phyloP scores from a whole-genome alignment of 805 yeast species.

The Jamesozyma spencerorum region DNA sequence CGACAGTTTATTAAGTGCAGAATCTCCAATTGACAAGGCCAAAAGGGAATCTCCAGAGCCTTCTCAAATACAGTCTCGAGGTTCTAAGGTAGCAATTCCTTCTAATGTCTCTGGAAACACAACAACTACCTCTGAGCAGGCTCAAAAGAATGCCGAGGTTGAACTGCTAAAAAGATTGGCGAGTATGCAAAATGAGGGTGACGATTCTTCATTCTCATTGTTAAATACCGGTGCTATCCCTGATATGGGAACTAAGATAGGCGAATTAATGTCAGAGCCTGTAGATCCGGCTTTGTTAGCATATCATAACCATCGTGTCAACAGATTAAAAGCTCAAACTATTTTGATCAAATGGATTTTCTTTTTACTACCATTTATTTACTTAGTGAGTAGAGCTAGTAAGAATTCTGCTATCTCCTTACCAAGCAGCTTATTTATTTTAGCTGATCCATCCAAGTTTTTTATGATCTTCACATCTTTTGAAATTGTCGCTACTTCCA shows the following conservation, averaged over 20 bases:
- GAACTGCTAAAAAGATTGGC: constrained; percentile 25
- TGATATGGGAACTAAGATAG: background rate
- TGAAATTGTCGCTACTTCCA: constrained; percentile 28
- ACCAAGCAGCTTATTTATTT: constrained; percentile 3
- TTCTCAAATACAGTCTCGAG: too few species aligned
- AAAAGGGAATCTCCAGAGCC: background rate
- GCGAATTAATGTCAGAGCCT: constrained; percentile 6
- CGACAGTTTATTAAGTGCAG: constrained; percentile 31
- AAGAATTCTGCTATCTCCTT: constrained; percentile 4
- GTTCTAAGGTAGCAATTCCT: too few species aligned
- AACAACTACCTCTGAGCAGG: too few species aligned
- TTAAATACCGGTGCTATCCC: constrained; percentile 11
- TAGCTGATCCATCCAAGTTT: constrained; percentile 24
- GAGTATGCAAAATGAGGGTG: constrained; percentile 13
- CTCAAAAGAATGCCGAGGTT: constrained; percentile 16
- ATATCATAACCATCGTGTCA: constrained; percentile 24
- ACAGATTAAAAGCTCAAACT: constrained; percentile 24
- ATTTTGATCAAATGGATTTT: constrained; percentile 27
- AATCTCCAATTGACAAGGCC: constrained; percentile 26
- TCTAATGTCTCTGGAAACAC: background rate
- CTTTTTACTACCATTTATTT: constrained; percentile 25
- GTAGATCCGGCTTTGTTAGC: constrained; percentile 20
- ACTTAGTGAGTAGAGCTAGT: constrained; percentile 16
- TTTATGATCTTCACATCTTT: constrained; percentile 28
- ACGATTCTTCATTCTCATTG: constrained; percentile 13